A percentile compares a stretch with the other conserved stretches of the same genome.
phyloP scores from a whole-genome alignment of 2,329 filamentous ascomycete genomes.

The Myriosclerotinia curreyana region DNA sequence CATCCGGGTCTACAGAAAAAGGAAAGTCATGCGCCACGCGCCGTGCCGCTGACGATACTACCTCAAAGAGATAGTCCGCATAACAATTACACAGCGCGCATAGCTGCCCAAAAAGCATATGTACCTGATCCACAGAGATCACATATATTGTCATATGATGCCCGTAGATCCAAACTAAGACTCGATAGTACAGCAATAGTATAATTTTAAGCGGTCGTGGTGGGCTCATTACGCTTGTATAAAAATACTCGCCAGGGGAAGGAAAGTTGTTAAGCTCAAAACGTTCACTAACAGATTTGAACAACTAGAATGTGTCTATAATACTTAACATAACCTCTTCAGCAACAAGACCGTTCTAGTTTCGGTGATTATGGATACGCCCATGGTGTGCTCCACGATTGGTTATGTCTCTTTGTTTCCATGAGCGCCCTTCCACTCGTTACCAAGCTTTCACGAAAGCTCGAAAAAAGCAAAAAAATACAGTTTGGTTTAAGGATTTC shows the following conservation, averaged over 20 bases:
- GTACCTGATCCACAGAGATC: conserved; percentile 32
- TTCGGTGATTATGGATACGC: conserved; percentile 20
- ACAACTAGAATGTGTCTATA: conserved; percentile 4
- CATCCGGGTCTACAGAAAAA: conserved; percentile 21
- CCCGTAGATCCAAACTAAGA: conserved; percentile 16
- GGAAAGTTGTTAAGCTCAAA: conserved; percentile 9
- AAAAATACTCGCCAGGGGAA: conserved; percentile 1
- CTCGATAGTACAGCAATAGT: conserved; percentile 12
- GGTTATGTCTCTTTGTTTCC: conserved; percentile 17
- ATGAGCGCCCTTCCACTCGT: conserved; percentile 9
- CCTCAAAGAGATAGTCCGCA: conserved; percentile 25
- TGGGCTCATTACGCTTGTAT: conserved; percentile 8
- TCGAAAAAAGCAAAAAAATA: neutral
- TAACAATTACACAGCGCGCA: conserved; percentile 30
- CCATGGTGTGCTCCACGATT: conserved; percentile 8
- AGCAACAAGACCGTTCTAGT: conserved; percentile 1
- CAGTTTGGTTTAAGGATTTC: neutral
- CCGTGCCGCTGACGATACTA: conserved; percentile 31
- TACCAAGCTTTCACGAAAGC: conserved; percentile 7
- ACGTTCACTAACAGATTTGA: conserved; percentile 10
- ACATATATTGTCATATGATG: conserved; percentile 19
- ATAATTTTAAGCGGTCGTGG: neutral
- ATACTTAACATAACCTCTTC: conserved; percentile 10
- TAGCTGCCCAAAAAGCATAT: conserved; percentile 35
- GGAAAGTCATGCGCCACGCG: conserved; percentile 28